Evolutionary conservation across 2,329 filamentous ascomycete species (phyloP), one percentile per base, ranked within the genome.

Genomic region (Blumeriella jaapii): DNA sequence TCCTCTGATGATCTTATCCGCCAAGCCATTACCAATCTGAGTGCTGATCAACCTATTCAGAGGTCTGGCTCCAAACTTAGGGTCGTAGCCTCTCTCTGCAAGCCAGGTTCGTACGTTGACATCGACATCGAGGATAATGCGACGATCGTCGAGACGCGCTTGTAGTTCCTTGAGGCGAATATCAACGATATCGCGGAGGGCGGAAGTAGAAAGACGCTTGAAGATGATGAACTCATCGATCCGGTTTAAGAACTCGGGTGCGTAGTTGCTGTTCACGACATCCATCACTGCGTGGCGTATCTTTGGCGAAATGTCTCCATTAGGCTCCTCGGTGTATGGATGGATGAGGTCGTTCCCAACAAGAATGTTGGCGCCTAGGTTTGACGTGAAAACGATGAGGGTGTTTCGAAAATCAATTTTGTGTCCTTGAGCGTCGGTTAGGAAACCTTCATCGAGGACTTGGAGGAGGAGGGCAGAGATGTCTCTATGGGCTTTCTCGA

Each of bases 181-280:
- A 53, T 96, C 85, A 31, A 95, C 86, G 45, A 96, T 96, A 53
- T 93, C 87, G 18, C 85, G 71, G 38, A 96, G 69, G 11, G 89
- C 87, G 12, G 69, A 65, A 18, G 69, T 70, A 1, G 84, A 83
- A 2, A 96, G 71, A 6, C 89, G 74, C 61, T 87, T 89, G 68
- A 96, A 96, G 54, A 96, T 65, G 57, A 96, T 95, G 63, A 96
- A 95, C 42, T 93, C 89, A 59, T 96, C 89, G 44, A 96, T 85
- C 13, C 91, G 75, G 62, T 98, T 96, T 45, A 96, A 71, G 67
- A 96, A 98, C 57, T 96, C 91, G 3, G 91, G 91, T 4, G 89
- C 77, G 55, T 95, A 79, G 33, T 63, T 67, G 6, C 67, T 59
- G 12, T 79, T 68, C 1, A 96, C 87, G 11, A 93, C 77, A 52